Evolutionary conservation across 179 eudicot genomes (phyloP), one percentile per base, ranked within the genome.

Genomic region (Carnegiea gigantea): DNA sequence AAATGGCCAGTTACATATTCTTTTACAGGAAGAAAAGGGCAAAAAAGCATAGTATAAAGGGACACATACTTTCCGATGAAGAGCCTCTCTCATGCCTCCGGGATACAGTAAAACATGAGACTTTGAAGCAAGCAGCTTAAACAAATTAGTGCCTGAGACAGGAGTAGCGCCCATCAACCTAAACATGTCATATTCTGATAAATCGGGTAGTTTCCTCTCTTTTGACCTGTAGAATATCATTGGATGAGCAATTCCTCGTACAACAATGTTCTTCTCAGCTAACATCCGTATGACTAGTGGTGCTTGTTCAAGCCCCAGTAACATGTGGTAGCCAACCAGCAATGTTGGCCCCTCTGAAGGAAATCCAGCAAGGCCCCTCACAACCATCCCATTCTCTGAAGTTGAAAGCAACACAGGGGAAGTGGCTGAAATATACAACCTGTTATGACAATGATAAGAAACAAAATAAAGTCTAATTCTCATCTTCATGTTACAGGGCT

Each of bases 51-150:
- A 20, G n/a, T 54, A 54, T 54, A 17, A 17, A 54, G 62, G 62
- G n/a, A 54, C 62, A 54, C 15, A 1, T 85, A 90, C 98, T 94
- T 92, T 93, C 18, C 94, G 88, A 82, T 93, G 98, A 78, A 93
- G 90, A 53, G 95, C 98, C 88, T 93, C 98, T 53, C 95, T 89
- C 85, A 90, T 77, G 38, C 98, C 98, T 67, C 98, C 98, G 11
- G 98, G 98, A 85, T 91, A 93, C 48, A 93, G 88, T 76, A 93
- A 84, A 59, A 92, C 85, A 85, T 93, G 98, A 13, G 95, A 93
- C 78, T 91, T 90, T 9, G 89, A 83, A 23, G 89, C 83, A 68
- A 92, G 87, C 53, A 93, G 86, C 80, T 82, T 92, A 71, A 85
- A 93, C 71, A 93, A 79, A 85, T 90, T 91, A 54, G 80, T 81